Conservation (phyloP, 1,284 basidiomycete species). For the Cryptococcus hybrid region DNA sequence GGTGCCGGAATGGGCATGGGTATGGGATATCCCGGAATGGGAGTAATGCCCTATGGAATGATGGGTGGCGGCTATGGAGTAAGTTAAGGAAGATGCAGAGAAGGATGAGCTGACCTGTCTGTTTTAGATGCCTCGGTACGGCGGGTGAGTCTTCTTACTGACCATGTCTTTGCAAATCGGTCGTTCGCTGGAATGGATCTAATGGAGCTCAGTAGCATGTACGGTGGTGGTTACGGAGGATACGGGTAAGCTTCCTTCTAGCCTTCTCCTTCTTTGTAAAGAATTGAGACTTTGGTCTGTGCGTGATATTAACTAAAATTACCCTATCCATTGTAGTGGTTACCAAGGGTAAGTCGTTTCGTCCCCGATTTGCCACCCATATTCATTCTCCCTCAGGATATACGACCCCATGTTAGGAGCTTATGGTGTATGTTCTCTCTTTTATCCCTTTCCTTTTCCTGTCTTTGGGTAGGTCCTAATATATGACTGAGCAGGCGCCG, state of each 20-base stretch:
- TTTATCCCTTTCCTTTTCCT: not conserved
- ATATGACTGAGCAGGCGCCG: conserved; percentile 23
- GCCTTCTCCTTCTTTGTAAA: no score
- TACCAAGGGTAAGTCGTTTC: conserved; percentile 9
- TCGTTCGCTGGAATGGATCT: not conserved
- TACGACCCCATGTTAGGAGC: conserved; percentile 30
- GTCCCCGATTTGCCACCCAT: not conserved
- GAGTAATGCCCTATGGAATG: conserved; percentile 17
- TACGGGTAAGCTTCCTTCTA: conserved; percentile 7
- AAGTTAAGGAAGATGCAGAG: conserved; percentile 2
- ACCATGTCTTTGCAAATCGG: not conserved
- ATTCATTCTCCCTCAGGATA: conserved; percentile 12
- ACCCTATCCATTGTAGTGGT: conserved; percentile 3
- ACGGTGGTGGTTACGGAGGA: conserved; percentile 16
- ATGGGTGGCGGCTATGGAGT: conserved; percentile 23
- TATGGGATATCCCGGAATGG: conserved; percentile 10
- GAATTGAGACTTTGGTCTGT: not conserved
- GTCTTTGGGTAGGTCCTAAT: not conserved
- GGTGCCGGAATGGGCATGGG: not conserved
- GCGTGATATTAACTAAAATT: not conserved
- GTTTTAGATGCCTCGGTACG: conserved; percentile 27
- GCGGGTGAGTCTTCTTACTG: not conserved
- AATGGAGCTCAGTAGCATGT: conserved; percentile 11
- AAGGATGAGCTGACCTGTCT: no score
- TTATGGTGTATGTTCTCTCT: conserved; percentile 29